Percentiles rank a stretch among this genome's conserved stretches.
phyloP scores from a whole-genome alignment of 2,329 filamentous ascomycete genomes.

The Hortaea werneckii region DNA sequence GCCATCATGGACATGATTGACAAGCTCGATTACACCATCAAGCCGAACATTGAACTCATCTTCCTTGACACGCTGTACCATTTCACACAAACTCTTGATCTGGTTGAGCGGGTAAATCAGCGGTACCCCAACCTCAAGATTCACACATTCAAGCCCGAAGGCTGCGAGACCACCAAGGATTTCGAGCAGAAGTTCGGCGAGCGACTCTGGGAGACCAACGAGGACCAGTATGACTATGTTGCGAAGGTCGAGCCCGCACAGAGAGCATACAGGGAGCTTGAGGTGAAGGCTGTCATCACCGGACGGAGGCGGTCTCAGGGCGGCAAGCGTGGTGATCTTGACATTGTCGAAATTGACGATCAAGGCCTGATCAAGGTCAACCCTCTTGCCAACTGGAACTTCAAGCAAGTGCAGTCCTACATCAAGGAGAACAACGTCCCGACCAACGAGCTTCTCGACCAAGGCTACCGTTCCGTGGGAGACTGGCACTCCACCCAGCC shows the following conservation, averaged over 20 bases:
- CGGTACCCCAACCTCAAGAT: conserved; percentile 71
- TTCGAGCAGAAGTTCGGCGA: conserved; percentile 77
- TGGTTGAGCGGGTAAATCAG: conserved; percentile 57
- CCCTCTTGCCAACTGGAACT: conserved; percentile 88
- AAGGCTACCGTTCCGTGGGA: conserved; percentile 94
- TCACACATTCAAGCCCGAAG: conserved; percentile 82
- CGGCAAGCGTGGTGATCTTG: conserved; percentile 78
- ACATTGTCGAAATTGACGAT: conserved; percentile 88
- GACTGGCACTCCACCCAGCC: conserved; percentile 96
- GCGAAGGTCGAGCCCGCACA: conserved; percentile 97
- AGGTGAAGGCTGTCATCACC: conserved; percentile 83
- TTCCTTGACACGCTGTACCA: conserved; percentile 47
- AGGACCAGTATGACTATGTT: conserved; percentile 90
- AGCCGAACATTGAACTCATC: conserved; percentile 41
- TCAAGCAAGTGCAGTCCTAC: conserved; percentile 81
- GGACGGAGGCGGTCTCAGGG: conserved; percentile 87
- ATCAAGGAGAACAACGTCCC: conserved; percentile 78
- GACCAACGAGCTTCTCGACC: conserved; percentile 84
- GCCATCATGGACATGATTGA: conserved; percentile 58
- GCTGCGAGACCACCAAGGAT: conserved; percentile 59
- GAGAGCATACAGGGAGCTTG: conserved; percentile 76
- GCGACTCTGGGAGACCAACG: conserved; percentile 72
- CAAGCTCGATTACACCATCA: conserved; percentile 56
- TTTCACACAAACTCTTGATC: conserved; percentile 40
- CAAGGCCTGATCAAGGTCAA: conserved; percentile 93